These are phyloP conservation scores for Flaveria sonorensis DNA, from an alignment of 129 eudicot genomes.

Conservation along the genomic window DNA sequence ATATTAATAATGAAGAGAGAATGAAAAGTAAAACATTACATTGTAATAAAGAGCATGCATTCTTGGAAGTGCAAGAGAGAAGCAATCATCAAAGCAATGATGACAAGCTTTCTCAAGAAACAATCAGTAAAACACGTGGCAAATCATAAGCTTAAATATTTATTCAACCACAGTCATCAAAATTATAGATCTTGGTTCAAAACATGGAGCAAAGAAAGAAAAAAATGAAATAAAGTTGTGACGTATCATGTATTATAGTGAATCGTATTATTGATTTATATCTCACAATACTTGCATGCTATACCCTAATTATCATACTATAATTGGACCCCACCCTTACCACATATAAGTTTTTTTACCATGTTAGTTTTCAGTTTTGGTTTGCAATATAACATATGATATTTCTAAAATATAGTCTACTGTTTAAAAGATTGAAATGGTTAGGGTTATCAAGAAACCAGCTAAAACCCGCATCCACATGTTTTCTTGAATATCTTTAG, in stretches of 20 bases:
- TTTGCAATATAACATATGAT: neutral
- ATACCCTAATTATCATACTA: neutral
- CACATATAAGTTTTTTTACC: neutral
- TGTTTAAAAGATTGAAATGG: neutral
- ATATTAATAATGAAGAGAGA: neutral
- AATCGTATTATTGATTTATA: neutral
- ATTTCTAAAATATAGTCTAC: neutral
- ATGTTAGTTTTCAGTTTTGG: neutral
- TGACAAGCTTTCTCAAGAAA: neutral
- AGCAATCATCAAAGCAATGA: neutral
- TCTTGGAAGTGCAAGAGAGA: conserved; percentile 13
- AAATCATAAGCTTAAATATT: neutral
- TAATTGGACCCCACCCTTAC: neutral
- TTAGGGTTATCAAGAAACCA: conserved; percentile 9
- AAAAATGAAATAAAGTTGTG: neutral
- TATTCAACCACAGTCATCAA: neutral
- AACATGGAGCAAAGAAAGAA: neutral
- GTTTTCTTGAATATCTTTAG: conserved; percentile 10
- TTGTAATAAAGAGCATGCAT: conserved; percentile 2
- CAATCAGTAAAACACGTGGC: neutral
- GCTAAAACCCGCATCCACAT: conserved; percentile 10
- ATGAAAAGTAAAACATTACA: neutral
- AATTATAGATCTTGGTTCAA: neutral
- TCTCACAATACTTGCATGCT: neutral
- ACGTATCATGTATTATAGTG: neutral